These are phyloP conservation scores for Fusarium torreyae DNA, from an alignment of 2,329 filamentous ascomycete species.

Conservation along the genomic window DNA sequence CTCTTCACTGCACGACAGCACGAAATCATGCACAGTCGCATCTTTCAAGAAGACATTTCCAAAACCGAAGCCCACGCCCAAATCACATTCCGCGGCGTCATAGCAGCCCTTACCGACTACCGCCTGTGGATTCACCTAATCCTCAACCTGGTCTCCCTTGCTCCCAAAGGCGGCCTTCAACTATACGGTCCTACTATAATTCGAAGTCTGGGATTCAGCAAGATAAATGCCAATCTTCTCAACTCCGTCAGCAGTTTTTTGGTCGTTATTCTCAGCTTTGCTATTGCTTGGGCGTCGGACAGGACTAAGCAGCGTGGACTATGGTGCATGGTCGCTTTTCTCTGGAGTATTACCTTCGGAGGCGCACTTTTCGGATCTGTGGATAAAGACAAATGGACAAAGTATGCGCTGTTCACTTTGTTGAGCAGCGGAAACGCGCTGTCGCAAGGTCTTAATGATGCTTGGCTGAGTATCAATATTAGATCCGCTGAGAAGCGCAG, in stretches of 20 bases:
- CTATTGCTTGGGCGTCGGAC: constrained; percentile 38
- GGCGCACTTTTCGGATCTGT: constrained; percentile 28
- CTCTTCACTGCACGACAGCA: constrained; percentile 39
- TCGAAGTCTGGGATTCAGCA: constrained; percentile 42
- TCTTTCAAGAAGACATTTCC: constrained; percentile 40
- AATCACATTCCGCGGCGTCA: constrained; percentile 14
- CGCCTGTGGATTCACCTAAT: constrained; percentile 41
- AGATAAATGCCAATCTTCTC: constrained; percentile 43
- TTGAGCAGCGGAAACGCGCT: constrained; percentile 42
- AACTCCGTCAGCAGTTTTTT: constrained; percentile 43
- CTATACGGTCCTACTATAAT: constrained; percentile 46
- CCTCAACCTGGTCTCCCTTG: constrained; percentile 42
- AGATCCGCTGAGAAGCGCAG: constrained; percentile 30
- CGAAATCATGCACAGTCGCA: constrained; percentile 35
- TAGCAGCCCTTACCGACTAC: constrained; percentile 22
- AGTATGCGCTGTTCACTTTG: constrained; percentile 39
- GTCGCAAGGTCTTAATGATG: constrained; percentile 44
- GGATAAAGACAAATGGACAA: constrained; percentile 32
- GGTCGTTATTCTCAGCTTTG: constrained; percentile 36
- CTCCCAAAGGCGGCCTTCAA: constrained; percentile 47
- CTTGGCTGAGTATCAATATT: constrained; percentile 47
- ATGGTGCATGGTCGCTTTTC: constrained; percentile 39
- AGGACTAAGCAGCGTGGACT: constrained; percentile 39
- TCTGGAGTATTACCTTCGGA: constrained; percentile 45
- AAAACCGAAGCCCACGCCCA: constrained; percentile 37